Conservation (phyloP, 1,284 basidiomycete species). For the Papiliotrema laurentii region DNA sequence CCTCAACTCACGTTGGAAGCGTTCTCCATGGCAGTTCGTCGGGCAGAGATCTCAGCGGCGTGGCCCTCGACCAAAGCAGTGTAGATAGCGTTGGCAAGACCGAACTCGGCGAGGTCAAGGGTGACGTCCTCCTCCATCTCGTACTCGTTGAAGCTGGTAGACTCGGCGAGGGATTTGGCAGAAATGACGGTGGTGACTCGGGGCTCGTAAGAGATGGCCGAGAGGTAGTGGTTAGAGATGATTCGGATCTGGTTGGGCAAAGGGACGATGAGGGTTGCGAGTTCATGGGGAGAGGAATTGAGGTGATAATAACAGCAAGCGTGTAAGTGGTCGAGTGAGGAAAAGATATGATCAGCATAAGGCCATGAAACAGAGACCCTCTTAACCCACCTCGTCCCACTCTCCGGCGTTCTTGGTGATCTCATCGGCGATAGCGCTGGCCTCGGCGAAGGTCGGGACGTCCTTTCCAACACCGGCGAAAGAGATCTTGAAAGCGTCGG, state of each 20-base stretch:
- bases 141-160: conserved; percentile 82
- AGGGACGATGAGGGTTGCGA: background rate
- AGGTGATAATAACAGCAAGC: no score
- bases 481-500: conserved; percentile 70
- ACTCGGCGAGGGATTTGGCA: conserved; percentile 70
- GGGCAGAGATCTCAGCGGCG: conserved; percentile 72
- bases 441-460: conserved; percentile 95
- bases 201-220: conserved; percentile 88
- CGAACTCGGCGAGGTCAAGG: conserved; percentile 91
- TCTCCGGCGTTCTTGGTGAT: conserved; percentile 80
- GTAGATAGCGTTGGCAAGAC: conserved; percentile 94
- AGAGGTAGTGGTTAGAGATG: conserved; percentile 94
- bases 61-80: conserved; percentile 92
- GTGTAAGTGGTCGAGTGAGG: no score
- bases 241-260: conserved; percentile 57
- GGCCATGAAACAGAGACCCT: background rate
- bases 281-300: no score
- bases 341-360: background rate
- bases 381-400: conserved; percentile 66
- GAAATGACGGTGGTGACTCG: conserved; percentile 71
- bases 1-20: conserved; percentile 67
- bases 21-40: conserved; percentile 99
- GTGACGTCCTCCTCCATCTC: conserved; percentile 95
- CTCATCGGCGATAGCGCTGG: conserved; percentile 87
- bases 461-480: conserved; percentile 98